Evolutionary conservation across 768 basidiomycete genomes (phyloP), one percentile per base, ranked within the genome.

Genomic region (Porphyrellus cyaneotinctus): DNA sequence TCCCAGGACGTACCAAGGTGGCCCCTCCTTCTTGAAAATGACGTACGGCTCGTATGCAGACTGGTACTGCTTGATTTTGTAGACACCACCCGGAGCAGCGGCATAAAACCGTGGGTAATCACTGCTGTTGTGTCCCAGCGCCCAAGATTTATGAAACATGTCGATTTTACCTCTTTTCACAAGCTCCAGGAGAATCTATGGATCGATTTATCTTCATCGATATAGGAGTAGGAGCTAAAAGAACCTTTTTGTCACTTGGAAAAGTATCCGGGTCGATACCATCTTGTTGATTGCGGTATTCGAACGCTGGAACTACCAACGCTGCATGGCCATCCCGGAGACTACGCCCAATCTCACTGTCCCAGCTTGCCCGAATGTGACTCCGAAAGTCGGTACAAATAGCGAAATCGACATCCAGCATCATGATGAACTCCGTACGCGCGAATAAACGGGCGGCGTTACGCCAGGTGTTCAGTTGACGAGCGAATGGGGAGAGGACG

Each of bases 381-480:
- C 70, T 64, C 52, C 87, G 78, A 68, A 91, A 89, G 71, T 90
- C 83, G 43, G 92, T 92, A 66, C 91, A 91, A 12, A 88, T 69
- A 30, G 80, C 85, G 67, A 95, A 93, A 67, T 94, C 91, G 55
- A 94, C 85, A 65, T 95, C 93, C 47, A 94, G 82, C 85, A 93
- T 88, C 84, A 94, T 88, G 52, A 93, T 80, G 59, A 82, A 90
- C 57, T 87, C 81, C 9, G 92, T 92, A 14, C 89, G 80, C 5
- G 91, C 85, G 61, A 91, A 90, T 46, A 91, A 74, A 37, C 92
- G 82, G 4, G 91, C 92, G 38, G 84, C 80, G 66, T 94, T 94
- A 31, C 92, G 79, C 88, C 91, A 94, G 22, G 88, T 83, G 68
- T 95, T 95, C 75, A 95, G 86, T 65, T 92, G 88, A 6, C 91